A percentile compares a stretch with the other conserved stretches of the same genome.
These are phyloP conservation scores for Cercophora sp. DNA, from an alignment of 495 filamentous ascomycete species.

Conservation along the genomic window DNA sequence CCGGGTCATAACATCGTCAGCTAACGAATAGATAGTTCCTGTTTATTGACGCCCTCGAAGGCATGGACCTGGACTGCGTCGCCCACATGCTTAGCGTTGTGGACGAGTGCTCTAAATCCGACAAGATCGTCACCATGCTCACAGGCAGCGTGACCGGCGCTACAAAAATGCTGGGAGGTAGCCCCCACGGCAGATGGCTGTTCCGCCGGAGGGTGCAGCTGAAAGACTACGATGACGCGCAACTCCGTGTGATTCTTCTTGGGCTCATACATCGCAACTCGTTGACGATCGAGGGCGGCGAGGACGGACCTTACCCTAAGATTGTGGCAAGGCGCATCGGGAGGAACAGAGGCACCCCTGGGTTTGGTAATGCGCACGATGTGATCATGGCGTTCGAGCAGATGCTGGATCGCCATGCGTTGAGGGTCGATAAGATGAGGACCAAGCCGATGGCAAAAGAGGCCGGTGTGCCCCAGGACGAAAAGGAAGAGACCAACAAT, in stretches of 20 bases:
- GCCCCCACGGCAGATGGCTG: conserved; percentile 60
- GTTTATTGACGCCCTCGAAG: too few relatives aligned
- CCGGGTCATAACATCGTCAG: too few relatives aligned
- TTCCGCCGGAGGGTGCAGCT: conserved; percentile 65
- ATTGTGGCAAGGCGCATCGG: conserved; percentile 62
- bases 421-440: conserved; percentile 42
- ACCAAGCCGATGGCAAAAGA: conserved; percentile 17
- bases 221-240: conserved; percentile 62
- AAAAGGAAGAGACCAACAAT: too few relatives aligned
- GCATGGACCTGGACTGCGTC: too few relatives aligned
- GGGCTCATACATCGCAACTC: conserved; percentile 39
- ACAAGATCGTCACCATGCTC: too few relatives aligned
- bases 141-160: too few relatives aligned
- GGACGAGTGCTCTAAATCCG: too few relatives aligned
- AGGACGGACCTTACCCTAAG: conserved; percentile 59
- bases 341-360: conserved; percentile 56
- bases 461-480: too few relatives aligned
- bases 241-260: conserved; percentile 56
- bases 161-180: conserved; percentile 57
- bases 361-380: conserved; percentile 70
- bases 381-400: conserved; percentile 57
- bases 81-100: too few relatives aligned
- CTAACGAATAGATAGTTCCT: too few relatives aligned
- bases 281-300: conserved; percentile 60
- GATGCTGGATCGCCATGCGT: conserved; percentile 57